A percentile compares a stretch with the other conserved stretches of the same genome.
Conservation (phyloP, 2,329 filamentous ascomycete species). For the Colletotrichum sp. region DNA sequence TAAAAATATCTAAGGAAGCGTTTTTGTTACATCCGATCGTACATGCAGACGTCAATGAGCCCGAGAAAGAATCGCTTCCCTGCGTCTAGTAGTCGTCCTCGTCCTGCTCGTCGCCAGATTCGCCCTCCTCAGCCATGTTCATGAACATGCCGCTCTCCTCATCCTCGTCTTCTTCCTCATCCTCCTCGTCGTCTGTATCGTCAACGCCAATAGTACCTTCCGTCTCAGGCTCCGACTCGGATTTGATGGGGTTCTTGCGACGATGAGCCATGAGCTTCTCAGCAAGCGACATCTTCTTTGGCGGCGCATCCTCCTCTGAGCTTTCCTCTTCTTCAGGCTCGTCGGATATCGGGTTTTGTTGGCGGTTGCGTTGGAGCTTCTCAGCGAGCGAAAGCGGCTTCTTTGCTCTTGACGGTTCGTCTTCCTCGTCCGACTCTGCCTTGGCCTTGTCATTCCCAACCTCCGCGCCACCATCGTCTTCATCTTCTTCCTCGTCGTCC, state of each 20-base stretch:
- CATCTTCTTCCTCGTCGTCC: constrained; percentile 12
- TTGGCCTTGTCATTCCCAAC: not conserved
- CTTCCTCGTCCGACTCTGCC: not conserved
- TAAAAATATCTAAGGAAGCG: not conserved
- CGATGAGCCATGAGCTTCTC: constrained; percentile 26
- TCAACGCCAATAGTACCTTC: constrained; percentile 26
- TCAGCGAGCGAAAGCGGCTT: not conserved
- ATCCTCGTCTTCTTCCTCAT: constrained; percentile 25
- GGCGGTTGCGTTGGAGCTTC: constrained; percentile 7
- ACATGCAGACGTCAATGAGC: not conserved
- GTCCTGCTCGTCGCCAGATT: not conserved
- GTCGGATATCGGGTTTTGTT: not conserved
- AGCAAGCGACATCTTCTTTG: constrained; percentile 24
- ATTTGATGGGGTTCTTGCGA: constrained; percentile 21
- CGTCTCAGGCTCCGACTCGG: constrained; percentile 23
- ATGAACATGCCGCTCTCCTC: constrained; percentile 30
- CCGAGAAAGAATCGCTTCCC: not conserved
- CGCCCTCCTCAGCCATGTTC: constrained; percentile 36
- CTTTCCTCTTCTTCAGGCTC: constrained; percentile 1
- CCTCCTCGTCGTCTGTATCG: constrained; percentile 12
- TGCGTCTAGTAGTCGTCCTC: not conserved
- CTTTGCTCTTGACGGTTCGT: not conserved
- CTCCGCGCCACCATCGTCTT: constrained; percentile 10
- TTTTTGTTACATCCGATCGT: not conserved
- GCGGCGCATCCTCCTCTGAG: constrained; percentile 13